Evolutionary conservation across 1,139 yeast genomes (phyloP), one percentile per base, ranked within the genome.

Genomic region (Candida sanyaensis): DNA sequence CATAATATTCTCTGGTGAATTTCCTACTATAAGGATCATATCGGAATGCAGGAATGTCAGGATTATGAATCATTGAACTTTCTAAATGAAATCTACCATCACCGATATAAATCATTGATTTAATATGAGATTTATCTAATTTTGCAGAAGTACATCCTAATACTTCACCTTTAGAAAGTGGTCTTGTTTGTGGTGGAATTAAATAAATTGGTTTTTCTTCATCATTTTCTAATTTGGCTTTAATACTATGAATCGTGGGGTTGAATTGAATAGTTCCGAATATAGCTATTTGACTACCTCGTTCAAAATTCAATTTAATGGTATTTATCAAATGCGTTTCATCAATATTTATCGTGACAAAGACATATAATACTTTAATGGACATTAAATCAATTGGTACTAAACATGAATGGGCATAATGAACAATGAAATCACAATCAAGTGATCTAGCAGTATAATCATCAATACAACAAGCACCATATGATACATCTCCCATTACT

Each of bases 391-490:
- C 99, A 29, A 93, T 89, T 1, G 99, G 99, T 1, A 93, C 98
- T 44, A 93, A 75, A 68, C 99, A 93, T 11, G 97, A 91, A 65
- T 93, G 99, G 1, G 99, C 99, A 66, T 93, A 93, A 68, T 95
- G 99, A 10, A 93, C 91, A 49, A 93, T 84, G 57, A 92, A 88
- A 63, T 93, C 99, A 67, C 99, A 95, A 47, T 88, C 96, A 41
- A 93, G 70, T 0, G 98, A 85, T 51, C 92, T 74, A 4, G 99
- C 99, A 0, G 99, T 92, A 62, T 78, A 93, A 63, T 93, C 99
- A 64, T 93, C 99, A 45, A 93, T 91, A 68, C 99, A 93, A 63
- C 99, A 93, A 0, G 99, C 99, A 31, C 99, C 99, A 61, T 93
- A 93, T 0, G 97, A 90, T 0, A 93, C 99, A 66, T 93, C 99